Base-by-base conservation (phyloP, 139 green algal genomes). In the Chlorella sp. region DNA sequence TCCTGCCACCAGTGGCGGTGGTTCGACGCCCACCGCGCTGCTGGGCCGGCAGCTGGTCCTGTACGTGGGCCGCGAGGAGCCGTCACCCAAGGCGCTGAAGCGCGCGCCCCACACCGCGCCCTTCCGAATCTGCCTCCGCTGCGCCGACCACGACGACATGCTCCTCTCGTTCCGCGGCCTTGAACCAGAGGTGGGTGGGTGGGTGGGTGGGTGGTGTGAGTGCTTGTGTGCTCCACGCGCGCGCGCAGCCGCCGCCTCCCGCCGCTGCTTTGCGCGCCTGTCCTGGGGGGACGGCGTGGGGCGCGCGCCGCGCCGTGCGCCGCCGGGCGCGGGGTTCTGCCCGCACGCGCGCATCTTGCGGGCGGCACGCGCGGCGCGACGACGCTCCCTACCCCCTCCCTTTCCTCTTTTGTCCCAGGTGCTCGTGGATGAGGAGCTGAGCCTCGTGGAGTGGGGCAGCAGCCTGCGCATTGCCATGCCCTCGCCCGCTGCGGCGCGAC, bases 141-240 rank as follows among this genome's bases (percentile, higher is more conserved):
- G n/a, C n/a, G 69, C 65, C 17, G 31, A 48, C 0, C 17, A 31
- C 0, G 69, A 75, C 53, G 69, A 75, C 14, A 51, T 75, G 38
- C 25, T 75, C 0, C 66, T 65, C 69, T 55, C 40, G 53, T 15
- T 66, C 27, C 69, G 69, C 46, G 69, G 69, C 53, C 69, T 75
- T n/a, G n/a, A n/a, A n/a, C n/a, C n/a, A n/a, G n/a, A n/a, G n/a
- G n/a, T n/a, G n/a, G n/a, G n/a, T n/a, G n/a, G n/a, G n/a, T n/a
- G n/a, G n/a, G n/a, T n/a, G n/a, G n/a, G n/a, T n/a, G 48, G n/a
- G n/a, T n/a, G n/a, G n/a, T n/a, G n/a, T n/a, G n/a, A n/a, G n/a
- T n/a, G n/a, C n/a, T n/a, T n/a, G n/a, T n/a, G n/a, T n/a, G n/a
- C n/a, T n/a, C n/a, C n/a, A n/a, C n/a, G n/a, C n/a, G n/a, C n/a